A percentile compares a stretch with the other conserved stretches of the same genome.
phyloP scores from a whole-genome alignment of 129 eudicot genomes.

The Chrysanthemum lavandulifolium region DNA sequence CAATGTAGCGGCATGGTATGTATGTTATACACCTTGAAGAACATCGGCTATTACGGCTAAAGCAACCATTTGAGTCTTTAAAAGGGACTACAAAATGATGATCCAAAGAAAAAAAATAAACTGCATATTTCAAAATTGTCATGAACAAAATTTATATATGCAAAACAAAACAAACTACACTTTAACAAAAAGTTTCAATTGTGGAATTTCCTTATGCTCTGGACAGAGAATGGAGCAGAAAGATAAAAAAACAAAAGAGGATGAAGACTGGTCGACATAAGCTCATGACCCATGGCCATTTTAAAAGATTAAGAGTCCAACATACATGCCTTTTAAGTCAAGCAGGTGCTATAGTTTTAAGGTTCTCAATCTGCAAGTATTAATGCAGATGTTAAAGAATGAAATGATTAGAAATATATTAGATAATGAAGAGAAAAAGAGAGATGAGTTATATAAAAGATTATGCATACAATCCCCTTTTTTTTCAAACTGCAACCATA shows the following conservation, averaged over 20 bases:
- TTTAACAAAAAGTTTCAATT: neutral
- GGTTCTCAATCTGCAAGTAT: constrained; percentile 67
- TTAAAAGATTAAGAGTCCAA: too few species aligned
- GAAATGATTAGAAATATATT: too few species aligned
- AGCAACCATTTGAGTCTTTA: constrained; percentile 78
- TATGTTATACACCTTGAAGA: constrained; percentile 72
- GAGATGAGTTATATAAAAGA: too few species aligned
- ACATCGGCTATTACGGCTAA: constrained; percentile 77
- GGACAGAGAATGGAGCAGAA: neutral
- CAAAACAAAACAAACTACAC: constrained; percentile 5
- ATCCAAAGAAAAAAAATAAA: neutral
- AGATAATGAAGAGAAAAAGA: too few species aligned
- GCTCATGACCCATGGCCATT: too few species aligned
- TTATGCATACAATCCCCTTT: too few species aligned
- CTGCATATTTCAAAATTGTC: too few species aligned
- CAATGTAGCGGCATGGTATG: constrained; percentile 64
- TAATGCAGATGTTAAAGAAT: constrained; percentile 12
- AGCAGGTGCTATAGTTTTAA: constrained; percentile 64
- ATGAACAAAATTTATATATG: neutral
- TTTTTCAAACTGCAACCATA: too few species aligned
- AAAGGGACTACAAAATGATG: constrained; percentile 48
- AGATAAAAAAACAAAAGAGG: neutral
- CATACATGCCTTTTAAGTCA: too few species aligned
- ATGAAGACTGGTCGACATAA: constrained; percentile 22
- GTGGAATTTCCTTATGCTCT: neutral